phyloP scores from a whole-genome alignment of 805 yeast species.

The Kodamaea restingae region DNA sequence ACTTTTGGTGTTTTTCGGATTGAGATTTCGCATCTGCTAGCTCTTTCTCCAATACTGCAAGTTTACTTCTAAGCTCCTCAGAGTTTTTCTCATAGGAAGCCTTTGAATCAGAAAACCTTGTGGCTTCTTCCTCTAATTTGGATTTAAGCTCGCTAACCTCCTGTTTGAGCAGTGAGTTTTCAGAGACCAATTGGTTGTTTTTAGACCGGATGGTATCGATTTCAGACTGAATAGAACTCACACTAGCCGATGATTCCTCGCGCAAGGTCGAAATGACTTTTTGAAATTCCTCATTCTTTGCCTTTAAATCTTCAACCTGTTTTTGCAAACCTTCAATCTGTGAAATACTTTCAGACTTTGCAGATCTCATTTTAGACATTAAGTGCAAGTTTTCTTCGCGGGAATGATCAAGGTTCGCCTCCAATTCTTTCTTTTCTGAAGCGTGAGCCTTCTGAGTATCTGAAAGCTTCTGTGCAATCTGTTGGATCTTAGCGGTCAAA shows the following conservation, averaged over 20 bases:
- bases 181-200: slow-evolving; percentile 2
- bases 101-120: background rate
- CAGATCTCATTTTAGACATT: slow-evolving; percentile 36
- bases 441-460: slow-evolving; percentile 11
- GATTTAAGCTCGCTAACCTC: slow-evolving; percentile 1
- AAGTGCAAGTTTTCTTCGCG: slow-evolving; percentile 33
- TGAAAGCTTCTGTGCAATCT: slow-evolving; percentile 18
- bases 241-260: background rate
- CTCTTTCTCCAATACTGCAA: background rate
- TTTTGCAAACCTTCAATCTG: slow-evolving; percentile 2
- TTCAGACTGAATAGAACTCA: background rate
- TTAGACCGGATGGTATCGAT: background rate
- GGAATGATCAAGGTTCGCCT: slow-evolving; percentile 23
- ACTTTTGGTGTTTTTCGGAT: background rate
- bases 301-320: slow-evolving; percentile 1
- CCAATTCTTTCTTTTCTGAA: slow-evolving; percentile 14
- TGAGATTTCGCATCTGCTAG: background rate
- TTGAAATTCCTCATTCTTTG: slow-evolving; percentile 1
- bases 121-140: background rate
- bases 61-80: background rate
- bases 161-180: slow-evolving; percentile 3
- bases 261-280: slow-evolving; percentile 1
- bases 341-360: background rate
- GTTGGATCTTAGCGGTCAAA: slow-evolving; percentile 20
- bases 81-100: background rate